phyloP scores from a whole-genome alignment of 208 protist genomes.

The Sergeia podlipaevii region DNA sequence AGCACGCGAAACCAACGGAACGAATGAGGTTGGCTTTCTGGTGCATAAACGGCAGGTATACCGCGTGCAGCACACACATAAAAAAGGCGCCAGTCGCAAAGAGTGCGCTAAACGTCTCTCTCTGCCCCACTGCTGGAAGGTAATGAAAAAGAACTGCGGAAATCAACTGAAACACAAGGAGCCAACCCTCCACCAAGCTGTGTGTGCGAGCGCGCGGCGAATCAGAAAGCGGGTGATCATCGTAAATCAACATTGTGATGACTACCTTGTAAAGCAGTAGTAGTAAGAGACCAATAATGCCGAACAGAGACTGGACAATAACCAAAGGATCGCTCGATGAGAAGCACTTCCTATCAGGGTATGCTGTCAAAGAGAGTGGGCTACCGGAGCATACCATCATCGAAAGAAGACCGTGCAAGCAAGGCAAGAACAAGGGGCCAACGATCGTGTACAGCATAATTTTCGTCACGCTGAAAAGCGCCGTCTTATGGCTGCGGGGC shows the following conservation, averaged over 20 bases:
- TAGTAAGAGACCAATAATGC: slow-evolving; percentile 9
- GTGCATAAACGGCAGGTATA: slow-evolving; percentile 18
- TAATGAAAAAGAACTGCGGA: slow-evolving; percentile 14
- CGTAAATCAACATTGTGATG: slow-evolving; percentile 17
- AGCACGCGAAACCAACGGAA: neutral
- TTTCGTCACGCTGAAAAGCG: neutral
- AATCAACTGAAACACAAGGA: slow-evolving; percentile 10
- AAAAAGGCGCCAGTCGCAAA: slow-evolving; percentile 8
- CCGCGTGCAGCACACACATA: slow-evolving; percentile 8
- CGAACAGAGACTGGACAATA: neutral
- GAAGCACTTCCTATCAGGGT: slow-evolving; percentile 9
- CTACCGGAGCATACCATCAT: slow-evolving; percentile 11
- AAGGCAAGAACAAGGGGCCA: slow-evolving; percentile 16
- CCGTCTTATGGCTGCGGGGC: neutral
- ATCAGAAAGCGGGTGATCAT: slow-evolving; percentile 11
- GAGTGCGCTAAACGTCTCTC: slow-evolving; percentile 5
- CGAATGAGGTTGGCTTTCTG: slow-evolving; percentile 14
- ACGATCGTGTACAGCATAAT: slow-evolving; percentile 8
- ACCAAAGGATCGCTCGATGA: neutral
- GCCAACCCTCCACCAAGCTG: slow-evolving; percentile 9
- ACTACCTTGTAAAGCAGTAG: slow-evolving; percentile 6
- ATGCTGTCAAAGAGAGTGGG: neutral
- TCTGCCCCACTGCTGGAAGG: slow-evolving; percentile 11
- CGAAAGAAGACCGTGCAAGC: slow-evolving; percentile 13
- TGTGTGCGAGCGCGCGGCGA: slow-evolving; percentile 14